phyloP scores from a whole-genome alignment of 2,329 filamentous ascomycete genomes.

The Ophiostoma sp. region DNA sequence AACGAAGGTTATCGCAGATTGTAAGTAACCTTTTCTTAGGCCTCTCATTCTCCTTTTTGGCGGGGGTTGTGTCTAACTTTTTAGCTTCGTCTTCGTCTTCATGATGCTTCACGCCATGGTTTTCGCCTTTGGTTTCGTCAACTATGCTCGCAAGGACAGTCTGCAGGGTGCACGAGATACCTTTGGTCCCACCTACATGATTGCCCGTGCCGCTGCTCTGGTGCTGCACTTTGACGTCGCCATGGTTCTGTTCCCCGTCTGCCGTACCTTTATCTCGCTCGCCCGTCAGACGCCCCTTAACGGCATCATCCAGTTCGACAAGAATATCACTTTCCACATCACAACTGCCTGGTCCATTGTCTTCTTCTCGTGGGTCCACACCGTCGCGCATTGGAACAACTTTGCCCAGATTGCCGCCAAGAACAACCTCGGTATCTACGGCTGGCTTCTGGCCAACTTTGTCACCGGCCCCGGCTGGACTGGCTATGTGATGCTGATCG shows the following conservation, averaged over 20 bases:
- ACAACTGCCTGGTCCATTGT: constrained; percentile 81
- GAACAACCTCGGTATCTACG: constrained; percentile 71
- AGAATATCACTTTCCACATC: constrained; percentile 86
- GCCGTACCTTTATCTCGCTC: constrained; percentile 76
- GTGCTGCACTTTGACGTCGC: constrained; percentile 78
- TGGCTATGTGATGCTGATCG: constrained; percentile 76
- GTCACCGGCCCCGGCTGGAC: constrained; percentile 78
- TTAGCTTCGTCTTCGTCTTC: constrained; percentile 71
- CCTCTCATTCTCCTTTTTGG: background rate
- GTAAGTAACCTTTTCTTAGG: constrained; percentile 44
- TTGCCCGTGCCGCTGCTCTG: constrained; percentile 68
- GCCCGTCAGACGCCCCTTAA: constrained; percentile 75
- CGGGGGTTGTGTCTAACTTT: background rate
- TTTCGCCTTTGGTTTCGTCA: constrained; percentile 73
- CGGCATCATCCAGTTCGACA: constrained; percentile 82
- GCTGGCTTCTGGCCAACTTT: constrained; percentile 72
- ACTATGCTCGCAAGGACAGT: constrained; percentile 74
- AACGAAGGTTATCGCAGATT: constrained; percentile 79
- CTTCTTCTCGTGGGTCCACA: constrained; percentile 83
- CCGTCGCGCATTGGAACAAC: constrained; percentile 82
- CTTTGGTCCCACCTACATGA: constrained; percentile 71
- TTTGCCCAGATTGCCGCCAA: constrained; percentile 70
- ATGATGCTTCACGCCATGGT: constrained; percentile 68
- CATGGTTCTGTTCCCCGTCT: constrained; percentile 74
- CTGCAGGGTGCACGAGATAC: constrained; percentile 58